phyloP scores from a whole-genome alignment of 306 rosid species.

The cucumber (Cucumis sativus) region Cucumber_9930_V3 NC_026660.2:28040501-28041000 shows the following conservation, averaged over 20 bases:
- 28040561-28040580: slow-evolving; percentile 83
- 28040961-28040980: background rate
- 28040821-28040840: slow-evolving; percentile 73
- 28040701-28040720: background rate
- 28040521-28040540: slow-evolving; percentile 90
- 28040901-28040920: background rate
- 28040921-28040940: background rate
- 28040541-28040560: slow-evolving; percentile 81
- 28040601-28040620: slow-evolving; percentile 47
- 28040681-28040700: slow-evolving; percentile 2
- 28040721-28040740: slow-evolving; percentile 10
- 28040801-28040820: slow-evolving; percentile 90
- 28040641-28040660: background rate
- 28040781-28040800: slow-evolving; percentile 79
- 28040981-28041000: background rate
- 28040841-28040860: slow-evolving; percentile 71
- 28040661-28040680: background rate
- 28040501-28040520: slow-evolving; percentile 64
- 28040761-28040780: slow-evolving; percentile 80
- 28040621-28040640: background rate
- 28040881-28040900: background rate
- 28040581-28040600: slow-evolving; percentile 81
- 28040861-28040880: slow-evolving; percentile 58
- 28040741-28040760: slow-evolving; percentile 29
- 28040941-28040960: background rate